Evolutionary conservation across 2,329 filamentous ascomycete species (phyloP).

Genomic region (Magnaporthales sp.): DNA sequence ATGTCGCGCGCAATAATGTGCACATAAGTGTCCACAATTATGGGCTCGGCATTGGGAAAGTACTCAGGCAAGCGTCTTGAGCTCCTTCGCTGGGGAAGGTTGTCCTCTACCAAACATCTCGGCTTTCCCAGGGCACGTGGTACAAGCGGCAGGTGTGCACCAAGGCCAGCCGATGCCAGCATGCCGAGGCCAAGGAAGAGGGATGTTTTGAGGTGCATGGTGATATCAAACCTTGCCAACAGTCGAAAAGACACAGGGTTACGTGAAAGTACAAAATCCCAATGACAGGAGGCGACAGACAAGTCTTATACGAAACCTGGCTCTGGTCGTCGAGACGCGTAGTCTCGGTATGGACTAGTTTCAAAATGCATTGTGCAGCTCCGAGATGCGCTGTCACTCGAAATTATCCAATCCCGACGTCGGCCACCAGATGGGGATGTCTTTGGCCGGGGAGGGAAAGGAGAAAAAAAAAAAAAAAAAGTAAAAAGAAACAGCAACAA

Average conservation of each 20-base stretch:
- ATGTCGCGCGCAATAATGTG: neutral
- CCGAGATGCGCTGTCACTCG: neutral
- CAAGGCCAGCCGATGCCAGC: neutral
- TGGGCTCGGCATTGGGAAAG: neutral
- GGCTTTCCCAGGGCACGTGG: neutral
- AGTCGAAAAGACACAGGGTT: neutral
- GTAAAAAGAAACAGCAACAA: too few relatives aligned
- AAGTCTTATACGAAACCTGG: neutral
- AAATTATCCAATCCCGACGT: neutral
- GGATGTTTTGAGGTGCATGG: neutral
- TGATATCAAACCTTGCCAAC: neutral
- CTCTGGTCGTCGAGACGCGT: neutral
- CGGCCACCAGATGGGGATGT: neutral
- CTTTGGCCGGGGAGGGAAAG: too few relatives aligned
- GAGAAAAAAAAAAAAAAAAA: too few relatives aligned
- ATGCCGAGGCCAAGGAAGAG: neutral
- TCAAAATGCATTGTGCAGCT: neutral
- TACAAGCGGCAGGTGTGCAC: neutral
- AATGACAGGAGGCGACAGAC: neutral
- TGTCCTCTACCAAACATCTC: neutral
- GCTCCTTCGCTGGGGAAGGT: neutral
- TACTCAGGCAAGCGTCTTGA: neutral
- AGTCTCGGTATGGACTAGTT: neutral
- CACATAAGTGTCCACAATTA: neutral
- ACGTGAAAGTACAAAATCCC: neutral